Evolutionary conservation across 2,329 filamentous ascomycete genomes (phyloP), one percentile per base, ranked within the genome.

Genomic region (Stachybotrys chartarum): DNA sequence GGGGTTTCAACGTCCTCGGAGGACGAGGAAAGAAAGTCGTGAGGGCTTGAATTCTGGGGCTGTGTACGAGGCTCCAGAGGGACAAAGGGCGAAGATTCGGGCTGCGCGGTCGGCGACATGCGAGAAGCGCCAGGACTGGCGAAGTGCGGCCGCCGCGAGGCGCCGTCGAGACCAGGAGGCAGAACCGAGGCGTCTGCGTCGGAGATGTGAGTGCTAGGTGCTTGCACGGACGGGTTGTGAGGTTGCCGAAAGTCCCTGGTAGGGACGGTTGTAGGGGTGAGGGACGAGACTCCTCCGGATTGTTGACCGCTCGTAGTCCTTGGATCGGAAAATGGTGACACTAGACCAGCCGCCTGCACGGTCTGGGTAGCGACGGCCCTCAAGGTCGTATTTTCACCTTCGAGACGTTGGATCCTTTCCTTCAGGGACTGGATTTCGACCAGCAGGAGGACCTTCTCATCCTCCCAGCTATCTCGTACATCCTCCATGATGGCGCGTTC

Each of bases 401-500:
- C 69, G 14, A 75, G 63, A 16, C 64, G 63, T 51, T 66, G 57
- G 45, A 75, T 57, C 46, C 72, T 69, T 54, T 74, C 69, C 63
- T 71, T 71, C 57, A 81, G 69, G 31, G 65, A 62, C 44, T 70
- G 64, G 16, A 79, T 70, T 57, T 79, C 72, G 44, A 65, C 66
- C 39, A 76, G 57, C 61, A 80, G 63, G 47, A 58, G 62, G 4
- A 63, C 62, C 63, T 73, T 78, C 60, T 81, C 77, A 14, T 66
- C 65, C 24, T 75, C 66, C 78, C 78, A 81, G 12, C 70, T 64
- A 16, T 72, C 64, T 17, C 76, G 72, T 57, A 80, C 75, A 45
- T 78, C 75, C 53, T 81, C 77, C 75, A 82, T 81, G 55, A 81
- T 72, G 52, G 69, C 70, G 7, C 78, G 75, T 61, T 82, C 79